Conservation (phyloP, 805 yeast species). For the Sugiyamaella americana region DNA sequence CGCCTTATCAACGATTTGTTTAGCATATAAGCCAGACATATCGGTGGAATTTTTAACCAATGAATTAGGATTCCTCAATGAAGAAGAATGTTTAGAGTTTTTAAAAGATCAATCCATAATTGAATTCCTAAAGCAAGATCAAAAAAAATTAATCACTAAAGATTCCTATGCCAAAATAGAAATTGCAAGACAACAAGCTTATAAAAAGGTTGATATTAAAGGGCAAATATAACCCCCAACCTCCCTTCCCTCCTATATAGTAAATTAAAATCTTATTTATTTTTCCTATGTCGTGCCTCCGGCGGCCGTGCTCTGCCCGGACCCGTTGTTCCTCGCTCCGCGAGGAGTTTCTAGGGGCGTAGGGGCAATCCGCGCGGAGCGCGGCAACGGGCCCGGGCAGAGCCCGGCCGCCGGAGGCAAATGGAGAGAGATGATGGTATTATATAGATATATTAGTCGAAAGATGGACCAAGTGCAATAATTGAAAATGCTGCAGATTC, state of each 20-base stretch:
- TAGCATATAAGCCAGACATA: slow-evolving; percentile 40
- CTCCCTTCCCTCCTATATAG: too few species aligned
- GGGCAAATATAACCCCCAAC: slow-evolving; percentile 51
- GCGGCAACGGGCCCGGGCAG: not conserved
- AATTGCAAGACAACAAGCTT: slow-evolving; percentile 34
- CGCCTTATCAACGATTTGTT: slow-evolving; percentile 50
- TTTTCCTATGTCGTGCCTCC: slow-evolving; percentile 46
- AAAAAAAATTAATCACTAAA: slow-evolving; percentile 20
- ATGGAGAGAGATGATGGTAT: too few species aligned
- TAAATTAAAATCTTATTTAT: not conserved
- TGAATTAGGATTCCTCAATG: slow-evolving; percentile 34
- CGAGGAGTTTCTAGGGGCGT: not conserved
- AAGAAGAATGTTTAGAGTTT: slow-evolving; percentile 39
- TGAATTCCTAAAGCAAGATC: not conserved
- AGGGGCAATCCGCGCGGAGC: too few species aligned
- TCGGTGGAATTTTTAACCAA: slow-evolving; percentile 21
- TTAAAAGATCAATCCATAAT: slow-evolving; percentile 23
- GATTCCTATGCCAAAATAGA: slow-evolving; percentile 32
- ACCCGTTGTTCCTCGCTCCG: slow-evolving; percentile 19
- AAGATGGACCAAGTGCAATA: slow-evolving; percentile 53
- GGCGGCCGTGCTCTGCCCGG: slow-evolving; percentile 36
- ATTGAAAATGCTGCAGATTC: slow-evolving; percentile 52
- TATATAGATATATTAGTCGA: too few species aligned
- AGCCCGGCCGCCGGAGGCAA: not conserved
- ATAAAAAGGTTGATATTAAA: slow-evolving; percentile 73